Evolutionary conservation across 148 eudicot genomes (phyloP).

Genomic region (Camellia granthamiana): DNA sequence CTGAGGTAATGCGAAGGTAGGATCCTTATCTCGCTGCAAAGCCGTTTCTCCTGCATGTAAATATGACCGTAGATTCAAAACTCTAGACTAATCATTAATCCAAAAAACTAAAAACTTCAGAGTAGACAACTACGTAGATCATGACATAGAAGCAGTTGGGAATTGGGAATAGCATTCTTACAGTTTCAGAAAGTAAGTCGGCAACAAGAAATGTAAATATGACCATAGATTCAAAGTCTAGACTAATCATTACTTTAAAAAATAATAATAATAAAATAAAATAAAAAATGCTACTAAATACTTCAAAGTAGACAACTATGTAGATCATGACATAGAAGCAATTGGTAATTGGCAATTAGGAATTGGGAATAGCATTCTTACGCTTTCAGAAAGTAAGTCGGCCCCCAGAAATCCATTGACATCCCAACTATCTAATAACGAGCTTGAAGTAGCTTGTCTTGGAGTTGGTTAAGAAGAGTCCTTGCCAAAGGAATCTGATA

Average conservation of each 20-base stretch:
- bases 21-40: slow-evolving; percentile 74
- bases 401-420: slow-evolving; percentile 73
- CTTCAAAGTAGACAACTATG: not conserved
- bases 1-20: slow-evolving; percentile 88
- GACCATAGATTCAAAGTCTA: too few relatives aligned
- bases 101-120: not conserved
- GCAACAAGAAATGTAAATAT: slow-evolving; percentile 51
- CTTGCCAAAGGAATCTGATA: slow-evolving; percentile 39
- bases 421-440: slow-evolving; percentile 70
- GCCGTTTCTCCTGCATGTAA: slow-evolving; percentile 68
- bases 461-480: slow-evolving; percentile 44
- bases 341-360: not conserved
- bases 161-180: slow-evolving; percentile 35
- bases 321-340: not conserved
- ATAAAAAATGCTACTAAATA: not conserved
- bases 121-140: not conserved
- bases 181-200: slow-evolving; percentile 76
- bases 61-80: not conserved
- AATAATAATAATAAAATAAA: not conserved
- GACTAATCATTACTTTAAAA: not conserved
- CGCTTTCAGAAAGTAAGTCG: slow-evolving; percentile 76
- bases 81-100: not conserved
- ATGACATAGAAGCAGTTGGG: not conserved
- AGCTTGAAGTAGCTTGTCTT: slow-evolving; percentile 35
- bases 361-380: slow-evolving; percentile 35